phyloP scores from a whole-genome alignment of 768 basidiomycete species.

The Boletus huronensis region DNA sequence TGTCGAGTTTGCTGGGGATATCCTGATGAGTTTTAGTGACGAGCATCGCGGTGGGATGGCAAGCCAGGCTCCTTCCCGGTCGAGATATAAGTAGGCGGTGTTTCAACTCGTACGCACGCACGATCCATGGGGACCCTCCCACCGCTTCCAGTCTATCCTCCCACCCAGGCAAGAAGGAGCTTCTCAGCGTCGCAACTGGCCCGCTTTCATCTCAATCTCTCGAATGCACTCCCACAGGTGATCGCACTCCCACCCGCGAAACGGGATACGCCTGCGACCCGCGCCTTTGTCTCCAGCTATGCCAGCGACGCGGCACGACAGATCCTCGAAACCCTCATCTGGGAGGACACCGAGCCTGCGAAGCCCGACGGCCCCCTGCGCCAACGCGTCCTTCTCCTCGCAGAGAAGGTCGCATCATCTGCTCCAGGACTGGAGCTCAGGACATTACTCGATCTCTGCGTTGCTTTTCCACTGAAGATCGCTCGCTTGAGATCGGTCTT shows the following conservation, averaged over 20 bases:
- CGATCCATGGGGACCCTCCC: constrained; percentile 27
- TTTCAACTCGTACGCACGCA: background rate
- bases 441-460: constrained; percentile 59
- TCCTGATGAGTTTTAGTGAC: constrained; percentile 79
- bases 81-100: no score
- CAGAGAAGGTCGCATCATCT: constrained; percentile 47
- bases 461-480: constrained; percentile 49
- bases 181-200: constrained; percentile 53
- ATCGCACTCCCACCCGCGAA: constrained; percentile 50
- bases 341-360: constrained; percentile 36
- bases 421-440: constrained; percentile 45
- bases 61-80: no score
- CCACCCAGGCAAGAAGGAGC: constrained; percentile 42
- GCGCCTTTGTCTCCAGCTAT: constrained; percentile 54
- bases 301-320: constrained; percentile 53
- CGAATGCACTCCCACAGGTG: constrained; percentile 44
- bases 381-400: constrained; percentile 49
- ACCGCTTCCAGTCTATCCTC: constrained; percentile 56
- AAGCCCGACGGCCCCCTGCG: constrained; percentile 45
- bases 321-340: constrained; percentile 54
- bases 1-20: constrained; percentile 63
- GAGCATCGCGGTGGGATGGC: constrained; percentile 53
- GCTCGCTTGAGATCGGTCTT: constrained; percentile 46
- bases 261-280: constrained; percentile 42
- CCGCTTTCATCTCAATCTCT: constrained; percentile 45